Percentiles rank a stretch among this genome's conserved stretches.
phyloP scores from a whole-genome alignment of 305 asterid species.

The Ilex paraguariensis region DNA sequence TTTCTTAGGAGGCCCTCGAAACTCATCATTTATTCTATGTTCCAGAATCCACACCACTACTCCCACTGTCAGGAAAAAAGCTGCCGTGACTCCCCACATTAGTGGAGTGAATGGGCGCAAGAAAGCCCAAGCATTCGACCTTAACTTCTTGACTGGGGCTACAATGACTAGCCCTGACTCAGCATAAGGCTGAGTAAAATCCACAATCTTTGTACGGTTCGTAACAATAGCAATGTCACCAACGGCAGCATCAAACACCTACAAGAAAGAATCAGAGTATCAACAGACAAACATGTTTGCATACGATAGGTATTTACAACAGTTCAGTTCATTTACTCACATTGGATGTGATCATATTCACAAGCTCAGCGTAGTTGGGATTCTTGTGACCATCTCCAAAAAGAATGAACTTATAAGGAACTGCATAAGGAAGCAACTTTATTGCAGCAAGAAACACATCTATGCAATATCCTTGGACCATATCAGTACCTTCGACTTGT shows the following conservation, averaged over 20 bases:
- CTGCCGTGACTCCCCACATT: constrained; percentile 63
- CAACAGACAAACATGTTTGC: neutral
- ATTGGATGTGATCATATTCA: constrained; percentile 37
- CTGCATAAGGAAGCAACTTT: constrained; percentile 62
- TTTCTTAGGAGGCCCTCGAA: constrained; percentile 74
- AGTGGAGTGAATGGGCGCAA: constrained; percentile 66
- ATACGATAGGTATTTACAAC: neutral
- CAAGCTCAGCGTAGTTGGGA: constrained; percentile 62
- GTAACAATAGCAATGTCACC: constrained; percentile 78
- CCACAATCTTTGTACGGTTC: constrained; percentile 67
- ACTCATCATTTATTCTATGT: constrained; percentile 74
- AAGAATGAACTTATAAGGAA: constrained; percentile 54
- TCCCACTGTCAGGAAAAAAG: constrained; percentile 57
- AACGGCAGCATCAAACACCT: constrained; percentile 81
- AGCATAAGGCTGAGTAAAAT: constrained; percentile 78
- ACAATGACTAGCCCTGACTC: constrained; percentile 82
- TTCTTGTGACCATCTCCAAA: constrained; percentile 68
- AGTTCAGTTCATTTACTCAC: constrained; percentile 31
- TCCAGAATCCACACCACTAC: constrained; percentile 75
- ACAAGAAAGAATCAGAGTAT: constrained; percentile 5
- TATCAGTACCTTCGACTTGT: constrained; percentile 24
- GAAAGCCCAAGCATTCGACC: constrained; percentile 68
- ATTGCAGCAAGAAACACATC: constrained; percentile 80
- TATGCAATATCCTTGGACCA: constrained; percentile 57
- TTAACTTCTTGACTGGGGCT: constrained; percentile 44